Base-by-base conservation (phyloP, 1,284 basidiomycete species). In the Pascua sp. region DNA sequence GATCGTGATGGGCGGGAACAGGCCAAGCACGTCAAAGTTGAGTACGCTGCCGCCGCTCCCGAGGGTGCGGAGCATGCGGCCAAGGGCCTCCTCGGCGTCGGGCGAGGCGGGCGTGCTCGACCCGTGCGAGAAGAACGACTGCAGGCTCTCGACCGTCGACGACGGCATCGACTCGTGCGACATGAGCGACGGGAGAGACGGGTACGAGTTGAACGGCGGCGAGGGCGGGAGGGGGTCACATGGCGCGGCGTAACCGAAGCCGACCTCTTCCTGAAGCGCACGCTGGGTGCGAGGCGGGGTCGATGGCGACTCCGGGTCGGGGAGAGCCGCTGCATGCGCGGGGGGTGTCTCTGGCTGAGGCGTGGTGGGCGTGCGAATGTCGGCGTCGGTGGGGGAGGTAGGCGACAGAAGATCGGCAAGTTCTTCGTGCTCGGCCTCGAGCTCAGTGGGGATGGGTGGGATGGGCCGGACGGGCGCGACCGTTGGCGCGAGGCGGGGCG, bases 181-280 rank as follows among this genome's bases (percentile, higher is more conserved):
- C 64, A 69, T n/a, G 15, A 69, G 52, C 8, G 72, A 74, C 1
- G 72, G 72, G 44, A 73, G 66, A 2, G 73, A 75, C 1, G 64
- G 57, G 56, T 67, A 71, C 32, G 71, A 70, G 44, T 16, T 42
- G 52, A 55, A 59, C 5, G 52, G 53, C 32, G 65, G 59, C n/a
- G 59, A 50, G 5, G 66, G 61, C 38, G 70, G 60, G 10, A 53
- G 54, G 42, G 61, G 52, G 39, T 39, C 38, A 16, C 16, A 43
- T 42, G 55, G 50, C 36, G 47, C 24, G 24, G 24, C 24, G 24
- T 32, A 32, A 4, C 24, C 24, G 39, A 42, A 13, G 39, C 38
- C 11, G 49, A n/a, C 1, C 39, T n/a, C 24, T 42, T 44, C 5
- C 16, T 7, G 12, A 37, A 13, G 17, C 12, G 37, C 15, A 17